Conservation (phyloP, 2,329 filamentous ascomycete genomes). For the Huntiella bhutanensis region DNA sequence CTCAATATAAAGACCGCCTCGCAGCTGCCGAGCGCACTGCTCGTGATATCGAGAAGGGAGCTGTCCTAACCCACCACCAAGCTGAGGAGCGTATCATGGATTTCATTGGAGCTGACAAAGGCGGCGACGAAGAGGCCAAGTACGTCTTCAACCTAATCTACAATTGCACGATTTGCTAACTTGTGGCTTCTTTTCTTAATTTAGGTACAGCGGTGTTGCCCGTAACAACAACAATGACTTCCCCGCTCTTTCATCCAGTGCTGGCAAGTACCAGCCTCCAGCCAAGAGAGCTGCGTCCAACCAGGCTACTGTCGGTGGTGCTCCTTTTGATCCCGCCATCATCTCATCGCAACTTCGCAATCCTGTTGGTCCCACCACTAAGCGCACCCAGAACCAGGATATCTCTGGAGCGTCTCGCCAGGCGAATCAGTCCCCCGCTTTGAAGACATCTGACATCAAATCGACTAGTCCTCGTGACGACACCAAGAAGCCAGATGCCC, state of each 20-base stretch:
- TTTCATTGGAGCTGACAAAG: constrained; percentile 41
- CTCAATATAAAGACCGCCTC: constrained; percentile 58
- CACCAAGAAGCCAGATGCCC: constrained; percentile 11
- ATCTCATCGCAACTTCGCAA: constrained; percentile 58
- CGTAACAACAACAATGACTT: constrained; percentile 37
- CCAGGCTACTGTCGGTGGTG: constrained; percentile 54
- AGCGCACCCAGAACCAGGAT: constrained; percentile 5
- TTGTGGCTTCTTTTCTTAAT: constrained; percentile 1
- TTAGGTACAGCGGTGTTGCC: constrained; percentile 77
- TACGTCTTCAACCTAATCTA: constrained; percentile 23
- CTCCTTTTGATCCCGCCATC: constrained; percentile 71
- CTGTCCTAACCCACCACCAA: constrained; percentile 59
- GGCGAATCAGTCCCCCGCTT: constrained; percentile 13
- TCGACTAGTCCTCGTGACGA: constrained; percentile 14
- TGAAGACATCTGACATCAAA: constrained; percentile 19
- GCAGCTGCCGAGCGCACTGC: constrained; percentile 69
- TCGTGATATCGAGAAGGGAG: constrained; percentile 68
- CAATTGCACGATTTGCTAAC: not conserved
- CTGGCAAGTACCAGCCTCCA: constrained; percentile 66
- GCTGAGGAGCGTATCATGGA: constrained; percentile 74
- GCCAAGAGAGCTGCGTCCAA: constrained; percentile 63
- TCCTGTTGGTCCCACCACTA: constrained; percentile 3
- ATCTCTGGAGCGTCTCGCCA: constrained; percentile 2
- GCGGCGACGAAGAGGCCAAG: constrained; percentile 85
- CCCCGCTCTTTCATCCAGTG: constrained; percentile 34